phyloP scores from a whole-genome alignment of 1,139 yeast genomes.

The Arxiozyma telluris region DNA sequence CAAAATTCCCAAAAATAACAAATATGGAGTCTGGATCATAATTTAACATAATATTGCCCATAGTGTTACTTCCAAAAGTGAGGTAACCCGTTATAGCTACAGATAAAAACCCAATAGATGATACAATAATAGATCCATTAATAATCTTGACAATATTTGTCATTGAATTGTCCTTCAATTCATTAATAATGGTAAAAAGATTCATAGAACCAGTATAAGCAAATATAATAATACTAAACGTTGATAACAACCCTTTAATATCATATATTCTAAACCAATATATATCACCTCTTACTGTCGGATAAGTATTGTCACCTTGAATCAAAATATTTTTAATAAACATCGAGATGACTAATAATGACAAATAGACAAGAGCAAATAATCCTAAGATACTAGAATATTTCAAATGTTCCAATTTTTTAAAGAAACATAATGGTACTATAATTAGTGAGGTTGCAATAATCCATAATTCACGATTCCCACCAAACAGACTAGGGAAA shows the following conservation, averaged over 20 bases:
- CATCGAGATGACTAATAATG: conserved; percentile 59
- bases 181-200: conserved; percentile 85
- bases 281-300: conserved; percentile 40
- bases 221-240: conserved; percentile 85
- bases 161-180: conserved; percentile 51
- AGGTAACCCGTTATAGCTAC: conserved; percentile 82
- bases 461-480: conserved; percentile 51
- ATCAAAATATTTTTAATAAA: conserved; percentile 38
- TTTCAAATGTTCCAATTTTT: conserved; percentile 72
- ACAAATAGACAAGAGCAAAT: conserved; percentile 68
- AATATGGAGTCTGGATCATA: conserved; percentile 36
- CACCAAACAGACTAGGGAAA: conserved; percentile 56
- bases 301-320: conserved; percentile 16
- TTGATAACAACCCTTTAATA: conserved; percentile 54
- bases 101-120: conserved; percentile 50
- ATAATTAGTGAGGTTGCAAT: conserved; percentile 49
- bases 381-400: conserved; percentile 83
- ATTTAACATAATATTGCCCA: conserved; percentile 74
- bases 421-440: conserved; percentile 68
- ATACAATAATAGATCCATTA: conserved; percentile 45
- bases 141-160: conserved; percentile 45
- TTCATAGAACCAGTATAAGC: conserved; percentile 96
- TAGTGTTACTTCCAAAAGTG: conserved; percentile 69
- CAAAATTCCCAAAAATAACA: conserved; percentile 52
- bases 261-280: conserved; percentile 47